Percentiles rank a stretch among this genome's conserved stretches.
phyloP scores from a whole-genome alignment of 768 basidiomycete species.

The Psilocybe azurescens region DNA sequence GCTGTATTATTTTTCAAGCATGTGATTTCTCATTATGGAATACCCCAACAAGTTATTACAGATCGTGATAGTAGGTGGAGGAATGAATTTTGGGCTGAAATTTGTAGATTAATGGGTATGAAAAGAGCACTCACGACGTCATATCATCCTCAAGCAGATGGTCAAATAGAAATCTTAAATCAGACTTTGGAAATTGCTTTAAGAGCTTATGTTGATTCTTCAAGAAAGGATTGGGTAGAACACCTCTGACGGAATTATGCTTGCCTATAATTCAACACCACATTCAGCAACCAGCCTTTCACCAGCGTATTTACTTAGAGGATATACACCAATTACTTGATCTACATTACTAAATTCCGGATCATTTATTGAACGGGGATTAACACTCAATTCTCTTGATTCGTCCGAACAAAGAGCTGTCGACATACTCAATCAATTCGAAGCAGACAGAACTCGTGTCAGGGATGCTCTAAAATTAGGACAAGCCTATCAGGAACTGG shows the following conservation, averaged over 20 bases:
- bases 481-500: constrained; percentile 15
- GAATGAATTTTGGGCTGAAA: constrained; percentile 31
- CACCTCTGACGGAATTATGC: constrained; percentile 25
- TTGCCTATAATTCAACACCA: constrained; percentile 35
- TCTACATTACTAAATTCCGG: constrained; percentile 8
- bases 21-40: constrained; percentile 29
- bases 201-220: constrained; percentile 31
- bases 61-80: constrained; percentile 33
- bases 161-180: constrained; percentile 40
- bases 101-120: constrained; percentile 31
- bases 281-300: constrained; percentile 32
- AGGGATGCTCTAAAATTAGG: constrained; percentile 20
- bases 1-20: constrained; percentile 35
- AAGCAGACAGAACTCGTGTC: constrained; percentile 10
- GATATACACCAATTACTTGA: constrained; percentile 28
- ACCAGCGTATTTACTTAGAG: constrained; percentile 32
- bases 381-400: too few species aligned
- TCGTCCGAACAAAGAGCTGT: background rate
- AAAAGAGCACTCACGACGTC: constrained; percentile 28
- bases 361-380: background rate
- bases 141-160: constrained; percentile 40
- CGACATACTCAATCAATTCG: constrained; percentile 14
- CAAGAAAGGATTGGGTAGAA: constrained; percentile 29
- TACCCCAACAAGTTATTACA: constrained; percentile 32
- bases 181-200: constrained; percentile 35